Base-by-base conservation (phyloP, 768 basidiomycete genomes). In the Phallus indusiatus region DNA sequence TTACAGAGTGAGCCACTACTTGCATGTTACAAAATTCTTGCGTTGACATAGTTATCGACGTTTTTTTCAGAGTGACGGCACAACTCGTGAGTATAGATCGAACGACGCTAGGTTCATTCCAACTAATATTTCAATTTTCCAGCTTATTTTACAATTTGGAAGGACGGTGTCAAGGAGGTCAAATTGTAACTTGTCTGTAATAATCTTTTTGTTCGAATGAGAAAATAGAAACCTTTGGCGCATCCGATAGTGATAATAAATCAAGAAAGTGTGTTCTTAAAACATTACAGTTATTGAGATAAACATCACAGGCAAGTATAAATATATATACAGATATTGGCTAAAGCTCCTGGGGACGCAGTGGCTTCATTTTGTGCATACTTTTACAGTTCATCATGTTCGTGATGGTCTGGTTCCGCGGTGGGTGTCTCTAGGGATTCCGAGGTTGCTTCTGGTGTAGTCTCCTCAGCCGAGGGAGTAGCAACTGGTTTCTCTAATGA, bases 101-200 rank as follows among this genome's bases (percentile, higher is more conserved):
- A 33, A 47, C 48, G 18, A 17, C 52, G 14, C 20, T 5, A 1
- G 34, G 53, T 42, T 62, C 47, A 51, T 59, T 42, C 46, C 21
- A 50, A 61, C 49, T 46, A 7, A 20, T 16, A 7, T 11, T 17
- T 47, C 11, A 24, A 5, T 18, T 18, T 60, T 53, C 52, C 64
- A 88, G 91, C 92, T 54, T 94, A 89, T 71, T 83, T 95, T 73
- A 94, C 86, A 34, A 90, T 94, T 80, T 97, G 94, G 94, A 95
- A 89, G 75, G 83, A 97, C 73, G 95, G 96, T 42, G 72, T 94
- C 64, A 91, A 94, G 75, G 79, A 83, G 71, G 68, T 80, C 61
- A 93, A 93, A 72, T 78, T 85, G 63, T 92, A 67, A 68, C 1
- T 7, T 42, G 28, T 28, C 28, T 28, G 28, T 28, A 28, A 28